These are phyloP conservation scores for Williopsis jadinii DNA, from an alignment of 1,139 yeast genomes.

Conservation along the genomic window DNA sequence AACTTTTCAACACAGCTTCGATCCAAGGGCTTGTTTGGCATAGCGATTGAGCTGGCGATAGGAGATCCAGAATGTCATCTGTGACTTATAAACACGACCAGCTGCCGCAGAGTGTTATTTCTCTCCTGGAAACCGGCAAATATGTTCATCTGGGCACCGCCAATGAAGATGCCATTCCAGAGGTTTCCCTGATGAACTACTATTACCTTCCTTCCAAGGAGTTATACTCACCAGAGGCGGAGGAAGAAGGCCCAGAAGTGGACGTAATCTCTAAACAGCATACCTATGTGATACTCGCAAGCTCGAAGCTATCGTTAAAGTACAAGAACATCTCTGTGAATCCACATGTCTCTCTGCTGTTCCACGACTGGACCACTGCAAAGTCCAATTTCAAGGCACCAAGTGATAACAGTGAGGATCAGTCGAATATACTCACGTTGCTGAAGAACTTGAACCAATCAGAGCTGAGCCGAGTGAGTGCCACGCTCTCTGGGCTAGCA, in stretches of 20 bases:
- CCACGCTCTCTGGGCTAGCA: conserved; percentile 71
- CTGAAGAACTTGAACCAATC: conserved; percentile 68
- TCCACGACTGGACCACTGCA: conserved; percentile 82
- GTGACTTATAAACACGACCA: conserved; percentile 23
- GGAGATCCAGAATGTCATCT: conserved; percentile 7
- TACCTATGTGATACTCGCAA: conserved; percentile 56
- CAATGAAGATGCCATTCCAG: conserved; percentile 55
- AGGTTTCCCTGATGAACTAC: conserved; percentile 85
- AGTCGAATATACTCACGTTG: conserved; percentile 42
- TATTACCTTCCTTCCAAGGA: conserved; percentile 45
- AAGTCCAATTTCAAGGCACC: conserved; percentile 29
- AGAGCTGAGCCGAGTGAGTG: conserved; percentile 71
- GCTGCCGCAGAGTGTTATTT: conserved; percentile 51
- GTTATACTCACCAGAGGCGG: conserved; percentile 26
- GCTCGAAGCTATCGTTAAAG: conserved; percentile 64
- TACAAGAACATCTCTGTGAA: conserved; percentile 58
- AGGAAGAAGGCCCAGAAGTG: conserved; percentile 25
- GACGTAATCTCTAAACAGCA: conserved; percentile 28
- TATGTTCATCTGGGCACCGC: conserved; percentile 82
- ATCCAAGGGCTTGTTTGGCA: background rate
- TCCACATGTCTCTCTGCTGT: conserved; percentile 68
- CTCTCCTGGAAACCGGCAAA: conserved; percentile 49
- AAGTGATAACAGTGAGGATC: conserved; percentile 4
- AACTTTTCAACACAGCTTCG: background rate
- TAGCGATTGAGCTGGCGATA: background rate